These are phyloP conservation scores for Ascoidea asiatica DNA, from an alignment of 805 yeast genomes.

Conservation along the genomic window DNA sequence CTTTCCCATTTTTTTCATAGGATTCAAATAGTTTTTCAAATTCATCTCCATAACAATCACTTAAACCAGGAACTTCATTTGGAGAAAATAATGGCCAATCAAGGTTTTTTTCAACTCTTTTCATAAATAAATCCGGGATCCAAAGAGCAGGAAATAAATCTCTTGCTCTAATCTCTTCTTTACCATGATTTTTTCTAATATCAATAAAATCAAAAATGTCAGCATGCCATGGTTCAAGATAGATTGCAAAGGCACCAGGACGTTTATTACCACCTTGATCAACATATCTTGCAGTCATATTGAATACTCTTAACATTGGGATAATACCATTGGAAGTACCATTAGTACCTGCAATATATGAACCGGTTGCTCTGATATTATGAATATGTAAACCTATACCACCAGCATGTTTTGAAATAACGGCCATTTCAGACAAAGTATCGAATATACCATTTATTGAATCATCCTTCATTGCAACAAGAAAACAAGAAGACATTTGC, in stretches of 20 bases:
- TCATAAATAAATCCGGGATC: constrained; percentile 92
- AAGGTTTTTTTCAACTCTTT: constrained; percentile 63
- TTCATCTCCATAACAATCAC: constrained; percentile 75
- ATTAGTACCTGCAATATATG: constrained; percentile 82
- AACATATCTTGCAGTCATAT: constrained; percentile 91
- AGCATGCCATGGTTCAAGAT: constrained; percentile 94
- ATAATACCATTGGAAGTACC: constrained; percentile 88
- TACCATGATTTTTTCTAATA: constrained; percentile 86
- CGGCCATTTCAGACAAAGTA: constrained; percentile 76
- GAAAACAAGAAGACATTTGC: constrained; percentile 83
- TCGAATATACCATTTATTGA: constrained; percentile 92
- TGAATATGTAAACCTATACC: constrained; percentile 88
- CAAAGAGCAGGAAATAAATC: constrained; percentile 89
- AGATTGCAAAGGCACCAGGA: constrained; percentile 94
- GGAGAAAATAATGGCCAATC: constrained; percentile 91
- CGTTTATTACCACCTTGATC: constrained; percentile 98
- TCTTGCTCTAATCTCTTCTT: constrained; percentile 86
- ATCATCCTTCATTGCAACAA: constrained; percentile 85
- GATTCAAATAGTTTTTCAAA: constrained; percentile 57
- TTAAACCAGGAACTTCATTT: constrained; percentile 73
- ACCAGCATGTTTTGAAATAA: constrained; percentile 90
- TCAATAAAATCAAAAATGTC: constrained; percentile 82
- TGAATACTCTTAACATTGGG: constrained; percentile 94
- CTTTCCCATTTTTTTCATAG: constrained; percentile 62
- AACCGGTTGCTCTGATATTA: constrained; percentile 76